A percentile compares a stretch with the other conserved stretches of the same genome.
Evolutionary conservation across 1,284 basidiomycete genomes (phyloP).

Genomic region (Ganoderma boninense): DNA sequence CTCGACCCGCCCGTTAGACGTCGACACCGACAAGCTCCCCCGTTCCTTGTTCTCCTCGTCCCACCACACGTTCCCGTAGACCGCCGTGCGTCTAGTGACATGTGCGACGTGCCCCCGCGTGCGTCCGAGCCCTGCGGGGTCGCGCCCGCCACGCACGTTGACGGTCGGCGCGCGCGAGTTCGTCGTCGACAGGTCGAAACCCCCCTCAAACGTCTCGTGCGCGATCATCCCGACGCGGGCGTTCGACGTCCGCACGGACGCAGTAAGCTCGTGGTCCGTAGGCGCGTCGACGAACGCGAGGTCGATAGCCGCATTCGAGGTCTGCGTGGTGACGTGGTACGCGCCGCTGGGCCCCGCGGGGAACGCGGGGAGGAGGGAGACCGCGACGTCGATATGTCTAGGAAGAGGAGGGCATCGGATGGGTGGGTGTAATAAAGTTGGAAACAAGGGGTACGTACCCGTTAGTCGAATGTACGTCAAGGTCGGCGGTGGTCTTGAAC

Average conservation of each 20-base stretch:
- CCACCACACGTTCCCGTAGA: constrained; percentile 14
- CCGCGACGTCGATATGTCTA: background rate
- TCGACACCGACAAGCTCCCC: constrained; percentile 9
- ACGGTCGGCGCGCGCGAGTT: background rate
- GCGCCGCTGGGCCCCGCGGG: constrained; percentile 39
- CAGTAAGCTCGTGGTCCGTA: constrained; percentile 45
- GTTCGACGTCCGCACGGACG: constrained; percentile 44
- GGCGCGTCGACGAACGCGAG: constrained; percentile 47
- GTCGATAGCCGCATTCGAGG: constrained; percentile 39
- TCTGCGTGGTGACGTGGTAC: constrained; percentile 40
- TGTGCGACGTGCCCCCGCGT: background rate
- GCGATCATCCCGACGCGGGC: constrained; percentile 44
- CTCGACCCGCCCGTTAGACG: constrained; percentile 11
- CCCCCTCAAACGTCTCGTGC: constrained; percentile 53
- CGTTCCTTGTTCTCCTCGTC: background rate
- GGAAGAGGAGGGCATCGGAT: background rate
- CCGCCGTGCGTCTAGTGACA: background rate
- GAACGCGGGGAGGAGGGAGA: constrained; percentile 27
- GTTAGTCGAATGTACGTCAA: constrained; percentile 49
- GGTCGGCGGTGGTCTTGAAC: constrained; percentile 45
- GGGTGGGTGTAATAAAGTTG: background rate
- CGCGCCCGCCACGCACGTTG: constrained; percentile 22
- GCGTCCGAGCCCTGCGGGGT: constrained; percentile 10
- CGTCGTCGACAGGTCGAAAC: constrained; percentile 45
- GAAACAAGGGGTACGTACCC: constrained; percentile 13